Percentiles rank a stretch among this genome's conserved stretches.
Evolutionary conservation across 345 rosid species (phyloP).

Genomic region (Iberis pinnata): DNA sequence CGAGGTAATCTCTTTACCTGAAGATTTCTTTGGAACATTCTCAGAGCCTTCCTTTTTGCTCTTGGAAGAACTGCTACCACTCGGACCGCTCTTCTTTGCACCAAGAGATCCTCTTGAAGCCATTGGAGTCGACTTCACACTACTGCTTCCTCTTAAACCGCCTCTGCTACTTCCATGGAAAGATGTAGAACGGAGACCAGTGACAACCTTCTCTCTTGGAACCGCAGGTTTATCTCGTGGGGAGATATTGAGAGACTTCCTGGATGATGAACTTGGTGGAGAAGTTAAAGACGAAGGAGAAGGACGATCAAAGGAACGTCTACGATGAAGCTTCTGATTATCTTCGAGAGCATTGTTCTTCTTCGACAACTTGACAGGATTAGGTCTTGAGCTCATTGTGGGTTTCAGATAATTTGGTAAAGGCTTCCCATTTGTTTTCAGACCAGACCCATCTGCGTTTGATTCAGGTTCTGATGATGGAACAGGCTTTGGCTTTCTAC

Average conservation of each 20-base stretch:
- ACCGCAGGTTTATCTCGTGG: conserved; percentile 27
- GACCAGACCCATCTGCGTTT: conserved; percentile 28
- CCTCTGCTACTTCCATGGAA: conserved; percentile 28
- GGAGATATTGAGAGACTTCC: conserved; percentile 27
- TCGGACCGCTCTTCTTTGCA: conserved; percentile 26
- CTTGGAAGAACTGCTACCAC: conserved; percentile 20
- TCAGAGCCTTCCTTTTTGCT: conserved; percentile 24
- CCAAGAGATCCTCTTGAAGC: conserved; percentile 16
- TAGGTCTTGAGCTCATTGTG: conserved; percentile 44
- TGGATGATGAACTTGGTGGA: conserved; percentile 31
- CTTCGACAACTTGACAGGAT: conserved; percentile 31
- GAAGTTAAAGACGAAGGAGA: conserved; percentile 41
- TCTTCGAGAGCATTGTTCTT: conserved; percentile 34
- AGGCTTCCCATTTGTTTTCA: conserved; percentile 24
- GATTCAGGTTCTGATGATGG: conserved; percentile 15
- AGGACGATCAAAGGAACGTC: conserved; percentile 74
- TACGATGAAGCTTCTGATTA: conserved; percentile 38
- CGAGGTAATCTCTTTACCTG: conserved; percentile 16
- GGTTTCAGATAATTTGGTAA: conserved; percentile 58
- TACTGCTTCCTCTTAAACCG: conserved; percentile 18
- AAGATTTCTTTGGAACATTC: conserved; percentile 10
- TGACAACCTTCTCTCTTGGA: conserved; percentile 31
- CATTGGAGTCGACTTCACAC: conserved; percentile 25
- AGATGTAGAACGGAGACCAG: conserved; percentile 31
- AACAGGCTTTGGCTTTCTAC: conserved; percentile 21